phyloP scores from a whole-genome alignment of 225 moss, liverwort and hornwort genomes.

The Straminergon stramineum region DNA sequence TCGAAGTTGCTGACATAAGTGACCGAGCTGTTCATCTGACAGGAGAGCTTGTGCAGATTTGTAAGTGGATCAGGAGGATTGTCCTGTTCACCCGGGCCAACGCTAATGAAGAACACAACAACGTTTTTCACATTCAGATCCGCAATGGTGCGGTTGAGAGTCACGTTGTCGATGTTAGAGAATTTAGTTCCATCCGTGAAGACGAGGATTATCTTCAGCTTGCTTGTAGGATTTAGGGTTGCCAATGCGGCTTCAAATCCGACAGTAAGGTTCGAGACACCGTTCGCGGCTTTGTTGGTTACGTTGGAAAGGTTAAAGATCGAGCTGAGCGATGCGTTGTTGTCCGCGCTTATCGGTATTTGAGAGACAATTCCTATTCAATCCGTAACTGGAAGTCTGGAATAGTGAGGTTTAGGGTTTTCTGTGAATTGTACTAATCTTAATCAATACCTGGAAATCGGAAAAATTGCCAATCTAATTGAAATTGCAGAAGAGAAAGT shows the following conservation, averaged over 20 bases:
- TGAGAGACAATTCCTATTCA: background rate
- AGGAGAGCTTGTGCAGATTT: slow-evolving; percentile 24
- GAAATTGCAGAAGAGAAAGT: background rate
- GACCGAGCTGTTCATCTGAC: slow-evolving; percentile 27
- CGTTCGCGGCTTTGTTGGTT: background rate
- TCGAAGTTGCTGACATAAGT: slow-evolving; percentile 15
- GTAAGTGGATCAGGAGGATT: slow-evolving; percentile 19
- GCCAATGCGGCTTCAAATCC: slow-evolving; percentile 7
- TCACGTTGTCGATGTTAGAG: background rate
- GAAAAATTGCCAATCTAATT: background rate
- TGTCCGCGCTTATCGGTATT: background rate
- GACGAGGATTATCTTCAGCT: slow-evolving; percentile 25
- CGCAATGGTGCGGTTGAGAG: slow-evolving; percentile 7
- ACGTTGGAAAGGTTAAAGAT: slow-evolving; percentile 4
- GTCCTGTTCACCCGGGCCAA: slow-evolving; percentile 13
- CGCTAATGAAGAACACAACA: slow-evolving; percentile 29
- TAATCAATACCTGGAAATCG: background rate
- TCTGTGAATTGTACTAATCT: background rate
- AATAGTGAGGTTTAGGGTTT: background rate
- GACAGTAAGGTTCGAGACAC: slow-evolving; percentile 12
- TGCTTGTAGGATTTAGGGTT: slow-evolving; percentile 1
- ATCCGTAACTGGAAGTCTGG: background rate
- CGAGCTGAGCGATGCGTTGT: background rate
- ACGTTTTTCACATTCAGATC: background rate
- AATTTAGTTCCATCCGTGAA: slow-evolving; percentile 25